Base-by-base conservation (phyloP, 371 early-diverging fungal genomes). In the Mucor irregularis region DNA sequence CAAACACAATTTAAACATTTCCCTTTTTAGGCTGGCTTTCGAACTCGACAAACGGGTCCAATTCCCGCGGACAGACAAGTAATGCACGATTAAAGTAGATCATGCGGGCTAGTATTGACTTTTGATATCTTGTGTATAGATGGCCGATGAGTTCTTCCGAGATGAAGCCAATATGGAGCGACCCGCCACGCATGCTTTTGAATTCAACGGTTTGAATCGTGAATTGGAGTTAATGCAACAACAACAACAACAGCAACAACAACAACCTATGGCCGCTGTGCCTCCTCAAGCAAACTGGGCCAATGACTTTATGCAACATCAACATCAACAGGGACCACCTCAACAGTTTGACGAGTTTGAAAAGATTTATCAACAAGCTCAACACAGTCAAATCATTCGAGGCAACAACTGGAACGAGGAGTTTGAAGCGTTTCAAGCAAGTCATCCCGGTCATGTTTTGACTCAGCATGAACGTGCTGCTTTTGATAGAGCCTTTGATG, bases 401-500 rank as follows among this genome's bases (percentile, higher is more conserved):
- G 51, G 65, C 14, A 64, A 57, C 25, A 64, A 65, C 29, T 80
- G 81, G 81, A 65, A 71, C 10, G 61, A 73, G 16, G 81, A 80
- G 40, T 82, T 80, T 53, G 61, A 64, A 1, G 53, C 60, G 7
- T 69, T 61, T 30, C 71, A 68, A 49, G 45, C 57, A 16, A 45
- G 39, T 40, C 58, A 58, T 40, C 60, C 53, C 0, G 42, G 30
- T 21, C 55, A 50, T 10, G 39, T 31, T 5, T 37, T 53, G 19
- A 39, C 53, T 13, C 58, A 49, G n/a, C 34, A 38, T 6, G 64
- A 65, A 28, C 29, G 49, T 8, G 53, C 40, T 17, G 91, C 87
- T 5, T 88, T 93, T 53, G 91, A 91, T 49, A 61, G 61, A 24
- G 90, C 92, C 11, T 92, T 91, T 71, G 84, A 90, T 35, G 74